A percentile compares a stretch with the other conserved stretches of the same genome.
phyloP scores from a whole-genome alignment of 2,329 filamentous ascomycete genomes.

The Pyricularia sp. region DNA sequence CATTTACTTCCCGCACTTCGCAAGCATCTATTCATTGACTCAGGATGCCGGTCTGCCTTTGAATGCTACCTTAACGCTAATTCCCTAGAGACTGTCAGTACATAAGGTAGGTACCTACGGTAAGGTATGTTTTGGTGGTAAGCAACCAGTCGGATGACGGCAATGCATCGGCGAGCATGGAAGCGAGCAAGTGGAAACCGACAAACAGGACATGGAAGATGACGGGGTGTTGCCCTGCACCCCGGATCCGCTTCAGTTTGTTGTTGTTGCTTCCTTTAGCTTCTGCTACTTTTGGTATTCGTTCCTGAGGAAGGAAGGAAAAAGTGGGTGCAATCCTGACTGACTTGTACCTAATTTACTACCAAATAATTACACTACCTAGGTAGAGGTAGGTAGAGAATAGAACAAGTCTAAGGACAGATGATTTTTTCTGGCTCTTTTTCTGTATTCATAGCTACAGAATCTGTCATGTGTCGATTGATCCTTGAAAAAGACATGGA shows the following conservation, averaged over 20 bases:
- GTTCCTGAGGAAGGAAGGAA: background rate
- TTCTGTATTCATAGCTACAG: background rate
- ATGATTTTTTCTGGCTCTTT: background rate
- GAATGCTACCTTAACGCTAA: background rate
- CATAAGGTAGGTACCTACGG: background rate
- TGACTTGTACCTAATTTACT: background rate
- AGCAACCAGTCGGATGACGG: background rate
- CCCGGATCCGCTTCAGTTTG: background rate
- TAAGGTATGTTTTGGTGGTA: too few species aligned
- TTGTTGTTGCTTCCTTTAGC: background rate
- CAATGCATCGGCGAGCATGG: background rate
- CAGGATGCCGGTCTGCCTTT: background rate
- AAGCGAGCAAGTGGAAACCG: background rate
- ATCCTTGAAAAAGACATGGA: background rate
- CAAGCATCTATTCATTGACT: background rate
- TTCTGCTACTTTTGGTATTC: background rate
- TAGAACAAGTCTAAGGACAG: too few species aligned
- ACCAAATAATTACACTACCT: background rate
- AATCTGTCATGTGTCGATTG: background rate
- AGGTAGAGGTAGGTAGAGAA: too few species aligned
- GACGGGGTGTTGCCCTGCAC: background rate
- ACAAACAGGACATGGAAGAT: background rate
- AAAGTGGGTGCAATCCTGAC: background rate
- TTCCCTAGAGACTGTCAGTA: background rate
- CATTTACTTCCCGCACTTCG: background rate